Conservation (phyloP, 1,284 basidiomycete genomes). For the Ceratobasidium sp. region DNA sequence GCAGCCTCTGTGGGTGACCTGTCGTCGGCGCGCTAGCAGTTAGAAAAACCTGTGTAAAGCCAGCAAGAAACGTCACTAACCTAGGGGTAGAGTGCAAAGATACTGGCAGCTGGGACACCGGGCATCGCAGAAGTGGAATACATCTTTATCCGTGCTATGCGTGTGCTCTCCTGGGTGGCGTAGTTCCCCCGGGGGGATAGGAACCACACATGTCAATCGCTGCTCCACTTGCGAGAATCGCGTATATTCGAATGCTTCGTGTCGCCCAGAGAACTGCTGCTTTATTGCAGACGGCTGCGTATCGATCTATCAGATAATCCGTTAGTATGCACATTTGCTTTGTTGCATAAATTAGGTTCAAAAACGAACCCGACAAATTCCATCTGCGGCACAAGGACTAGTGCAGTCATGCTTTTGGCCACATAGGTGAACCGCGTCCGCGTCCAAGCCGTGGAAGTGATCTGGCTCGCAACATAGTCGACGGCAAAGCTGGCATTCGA, state of each 20-base stretch:
- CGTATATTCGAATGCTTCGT: constrained; percentile 63
- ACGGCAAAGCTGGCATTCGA: constrained; percentile 65
- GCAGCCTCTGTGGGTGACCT: constrained; percentile 70
- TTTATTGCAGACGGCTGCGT: constrained; percentile 66
- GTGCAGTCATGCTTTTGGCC: constrained; percentile 61
- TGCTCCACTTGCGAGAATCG: constrained; percentile 55
- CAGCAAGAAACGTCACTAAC: constrained; percentile 53
- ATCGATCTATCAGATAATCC: constrained; percentile 65
- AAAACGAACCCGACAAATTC: constrained; percentile 22
- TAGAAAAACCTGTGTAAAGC: too few species aligned
- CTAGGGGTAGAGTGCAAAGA: constrained; percentile 66
- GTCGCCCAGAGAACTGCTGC: constrained; percentile 58
- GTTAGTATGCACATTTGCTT: neutral
- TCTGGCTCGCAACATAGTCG: constrained; percentile 61
- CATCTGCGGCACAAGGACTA: constrained; percentile 54
- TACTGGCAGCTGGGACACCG: constrained; percentile 68
- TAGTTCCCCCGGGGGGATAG: constrained; percentile 58
- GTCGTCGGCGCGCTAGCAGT: constrained; percentile 47
- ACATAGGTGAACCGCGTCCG: constrained; percentile 63
- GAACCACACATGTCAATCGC: constrained; percentile 61
- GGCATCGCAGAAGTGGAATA: constrained; percentile 64
- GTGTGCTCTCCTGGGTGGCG: constrained; percentile 61
- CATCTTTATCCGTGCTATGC: constrained; percentile 59
- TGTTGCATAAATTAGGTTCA: neutral
- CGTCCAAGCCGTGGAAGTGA: constrained; percentile 64